Evolutionary conservation across 805 yeast genomes (phyloP).

Genomic region (Candida awuae): DNA sequence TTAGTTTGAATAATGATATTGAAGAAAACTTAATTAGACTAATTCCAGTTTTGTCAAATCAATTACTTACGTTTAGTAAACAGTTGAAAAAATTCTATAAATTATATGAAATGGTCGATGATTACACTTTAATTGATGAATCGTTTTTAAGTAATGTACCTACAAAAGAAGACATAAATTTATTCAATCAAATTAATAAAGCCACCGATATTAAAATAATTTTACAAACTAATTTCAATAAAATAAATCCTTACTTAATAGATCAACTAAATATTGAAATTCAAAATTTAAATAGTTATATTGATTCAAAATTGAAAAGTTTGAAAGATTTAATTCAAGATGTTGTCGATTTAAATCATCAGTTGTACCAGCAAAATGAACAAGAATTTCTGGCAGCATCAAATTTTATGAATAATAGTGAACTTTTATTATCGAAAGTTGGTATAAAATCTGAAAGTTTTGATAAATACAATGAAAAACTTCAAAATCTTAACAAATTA

Average conservation of each 20-base stretch:
- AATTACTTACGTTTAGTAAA: constrained; percentile 17
- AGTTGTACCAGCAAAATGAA: constrained; percentile 8
- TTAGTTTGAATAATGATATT: constrained; percentile 15
- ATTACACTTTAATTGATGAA: constrained; percentile 9
- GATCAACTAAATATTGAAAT: constrained; percentile 25
- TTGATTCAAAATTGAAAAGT: constrained; percentile 3
- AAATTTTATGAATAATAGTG: constrained; percentile 11
- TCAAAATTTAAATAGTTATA: constrained; percentile 17
- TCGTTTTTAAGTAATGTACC: constrained; percentile 21
- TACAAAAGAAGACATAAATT: constrained; percentile 17
- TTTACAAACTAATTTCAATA: constrained; percentile 23
- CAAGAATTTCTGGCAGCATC: constrained; percentile 5
- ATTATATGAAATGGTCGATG: constrained; percentile 17
- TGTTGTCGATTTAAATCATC: constrained; percentile 4
- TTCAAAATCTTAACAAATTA: constrained; percentile 22
- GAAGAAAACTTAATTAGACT: constrained; percentile 19
- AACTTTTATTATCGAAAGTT: constrained; percentile 14
- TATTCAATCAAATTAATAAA: constrained; percentile 13
- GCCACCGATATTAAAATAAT: constrained; percentile 23
- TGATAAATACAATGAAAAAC: constrained; percentile 11
- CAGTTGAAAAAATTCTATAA: constrained; percentile 21
- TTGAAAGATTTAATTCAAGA: constrained; percentile 3
- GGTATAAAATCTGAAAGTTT: constrained; percentile 19
- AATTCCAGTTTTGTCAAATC: constrained; percentile 22
- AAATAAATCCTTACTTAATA: constrained; percentile 20